Evolutionary conservation across 352 stramenopile genomes (phyloP).

Genomic region (Aphanomyces cochlioides): DNA sequence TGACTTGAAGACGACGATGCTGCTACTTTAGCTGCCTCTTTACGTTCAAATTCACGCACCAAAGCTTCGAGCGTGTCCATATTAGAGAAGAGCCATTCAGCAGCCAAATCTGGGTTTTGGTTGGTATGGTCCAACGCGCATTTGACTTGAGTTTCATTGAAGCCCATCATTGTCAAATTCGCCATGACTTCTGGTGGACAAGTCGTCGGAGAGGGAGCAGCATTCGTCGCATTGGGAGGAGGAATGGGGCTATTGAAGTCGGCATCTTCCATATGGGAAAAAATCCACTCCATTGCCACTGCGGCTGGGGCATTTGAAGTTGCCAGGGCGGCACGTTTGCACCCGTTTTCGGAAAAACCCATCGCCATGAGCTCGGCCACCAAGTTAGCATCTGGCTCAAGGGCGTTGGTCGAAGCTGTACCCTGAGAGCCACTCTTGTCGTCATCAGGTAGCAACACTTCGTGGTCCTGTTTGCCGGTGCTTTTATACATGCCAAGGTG

Average conservation of each 20-base stretch:
- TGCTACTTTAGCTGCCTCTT: slow-evolving; percentile 15
- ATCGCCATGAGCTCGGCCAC: slow-evolving; percentile 96
- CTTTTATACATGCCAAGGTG: slow-evolving; percentile 77
- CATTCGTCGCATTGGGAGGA: slow-evolving; percentile 14
- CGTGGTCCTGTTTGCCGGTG: slow-evolving; percentile 70
- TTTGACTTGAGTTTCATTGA: slow-evolving; percentile 85
- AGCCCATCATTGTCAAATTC: slow-evolving; percentile 83
- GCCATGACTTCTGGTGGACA: slow-evolving; percentile 48
- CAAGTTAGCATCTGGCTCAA: slow-evolving; percentile 81
- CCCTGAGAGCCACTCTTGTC: slow-evolving; percentile 14
- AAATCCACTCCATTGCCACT: slow-evolving; percentile 97
- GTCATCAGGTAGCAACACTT: slow-evolving; percentile 86
- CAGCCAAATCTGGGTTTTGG: slow-evolving; percentile 89
- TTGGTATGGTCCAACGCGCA: slow-evolving; percentile 91
- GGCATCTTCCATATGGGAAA: slow-evolving; percentile 97
- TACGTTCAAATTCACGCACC: slow-evolving; percentile 78
- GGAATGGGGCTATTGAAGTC: slow-evolving; percentile 95
- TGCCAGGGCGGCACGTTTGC: slow-evolving; percentile 92
- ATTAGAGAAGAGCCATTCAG: slow-evolving; percentile 98
- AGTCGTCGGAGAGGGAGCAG: slow-evolving; percentile 1
- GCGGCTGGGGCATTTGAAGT: slow-evolving; percentile 89
- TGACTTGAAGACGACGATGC: slow-evolving; percentile 29
- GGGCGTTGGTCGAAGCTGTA: slow-evolving; percentile 14
- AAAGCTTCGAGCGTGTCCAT: slow-evolving; percentile 93
- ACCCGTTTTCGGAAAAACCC: slow-evolving; percentile 98